phyloP scores from a whole-genome alignment of 306 rosid species.

The Rosa persica region DNA sequence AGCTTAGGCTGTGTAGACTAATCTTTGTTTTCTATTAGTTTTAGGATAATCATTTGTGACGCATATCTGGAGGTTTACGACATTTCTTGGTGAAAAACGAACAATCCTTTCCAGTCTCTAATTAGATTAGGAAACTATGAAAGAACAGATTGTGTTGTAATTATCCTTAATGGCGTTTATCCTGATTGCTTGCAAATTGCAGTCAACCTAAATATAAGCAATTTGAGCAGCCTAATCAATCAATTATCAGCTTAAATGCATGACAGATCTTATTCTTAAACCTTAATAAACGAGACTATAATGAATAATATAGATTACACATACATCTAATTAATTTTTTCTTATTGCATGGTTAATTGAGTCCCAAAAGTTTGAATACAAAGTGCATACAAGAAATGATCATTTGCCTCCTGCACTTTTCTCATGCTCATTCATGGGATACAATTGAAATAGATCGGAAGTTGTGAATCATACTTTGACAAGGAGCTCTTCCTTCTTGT shows the following conservation, averaged over 20 bases:
- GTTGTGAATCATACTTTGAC: not conserved
- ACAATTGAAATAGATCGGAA: constrained; percentile 1
- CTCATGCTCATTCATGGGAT: not conserved
- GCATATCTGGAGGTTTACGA: not conserved
- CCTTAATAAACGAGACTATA: not conserved
- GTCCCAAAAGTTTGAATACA: constrained; percentile 5
- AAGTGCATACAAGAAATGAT: not conserved
- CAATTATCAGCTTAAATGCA: not conserved
- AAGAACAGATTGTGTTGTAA: not conserved
- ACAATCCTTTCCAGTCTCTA: not conserved
- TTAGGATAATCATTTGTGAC: not conserved
- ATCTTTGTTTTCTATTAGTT: not conserved
- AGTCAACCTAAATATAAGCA: not conserved
- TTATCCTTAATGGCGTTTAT: not conserved
- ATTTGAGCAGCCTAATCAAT: not conserved
- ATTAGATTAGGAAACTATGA: not conserved
- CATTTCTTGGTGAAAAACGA: not conserved
- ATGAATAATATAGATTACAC: not conserved
- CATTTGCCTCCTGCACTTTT: not conserved
- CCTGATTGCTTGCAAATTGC: not conserved
- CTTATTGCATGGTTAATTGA: not conserved
- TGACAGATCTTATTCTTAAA: not conserved
- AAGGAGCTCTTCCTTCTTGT: not conserved
- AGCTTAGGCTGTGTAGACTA: not conserved
- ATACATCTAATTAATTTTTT: not conserved